Base-by-base conservation (phyloP, 2,329 filamentous ascomycete species). In the Blastomyces silverae region DNA sequence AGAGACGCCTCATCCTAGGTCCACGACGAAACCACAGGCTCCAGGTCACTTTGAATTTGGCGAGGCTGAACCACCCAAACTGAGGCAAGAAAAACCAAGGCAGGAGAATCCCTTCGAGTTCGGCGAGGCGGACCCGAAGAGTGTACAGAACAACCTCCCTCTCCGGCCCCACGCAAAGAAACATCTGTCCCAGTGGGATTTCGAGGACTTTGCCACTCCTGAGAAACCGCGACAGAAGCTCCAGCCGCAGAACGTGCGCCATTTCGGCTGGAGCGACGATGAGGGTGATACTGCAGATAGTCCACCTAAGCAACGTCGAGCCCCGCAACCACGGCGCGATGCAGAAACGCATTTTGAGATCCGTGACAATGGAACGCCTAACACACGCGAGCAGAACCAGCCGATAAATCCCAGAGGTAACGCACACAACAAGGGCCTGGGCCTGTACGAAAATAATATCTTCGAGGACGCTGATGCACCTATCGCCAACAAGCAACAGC, bases 171-270 rank as follows among this genome's bases (percentile, higher is more conserved):
- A 64, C 53, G 66, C 66, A 8, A 62, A 63, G 31, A 67, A 66
- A 44, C 87, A 91, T 73, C 80, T 83, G 66, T 87, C 87, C 68
- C 88, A 90, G 67, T 97, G 93, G 92, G 86, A 87, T 60, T 97
- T 97, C 76, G 86, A 91, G 67, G 92, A 96, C 77, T 96, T 96
- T 71, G 80, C 81, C 20, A 96, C 92, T 0, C 93, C 93, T 0
- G 84, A 88, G 69, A 96, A 96, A 81, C 81, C 85, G 59, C 82
- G 84, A 4, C 79, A 82, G 57, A 89, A 88, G 75, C 75, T 84
- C 63, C 84, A 87, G 66, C 80, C 83, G 50, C 85, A 91, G 72
- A 87, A 94, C 67, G 83, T 87, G 66, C 88, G 90, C 64, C 89
- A 94, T 75, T 87, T 87, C 74, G 84, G 82, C 66, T 95, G 90